A percentile compares a stretch with the other conserved stretches of the same genome.
These are phyloP conservation scores for Penicillium psychrofluorescens DNA, from an alignment of 495 filamentous ascomycete genomes.

Conservation along the genomic window DNA sequence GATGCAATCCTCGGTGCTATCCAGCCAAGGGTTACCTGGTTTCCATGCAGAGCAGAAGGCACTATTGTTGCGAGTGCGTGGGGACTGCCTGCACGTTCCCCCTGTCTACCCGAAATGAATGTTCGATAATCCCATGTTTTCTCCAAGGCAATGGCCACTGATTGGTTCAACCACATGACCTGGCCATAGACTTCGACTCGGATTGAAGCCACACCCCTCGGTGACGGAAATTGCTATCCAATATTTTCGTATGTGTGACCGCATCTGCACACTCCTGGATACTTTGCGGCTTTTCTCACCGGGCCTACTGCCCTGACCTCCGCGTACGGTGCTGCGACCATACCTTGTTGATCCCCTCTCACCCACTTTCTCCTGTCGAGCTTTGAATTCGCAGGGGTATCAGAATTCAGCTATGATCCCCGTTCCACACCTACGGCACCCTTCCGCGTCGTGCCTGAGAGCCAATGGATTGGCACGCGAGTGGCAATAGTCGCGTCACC, in stretches of 20 bases:
- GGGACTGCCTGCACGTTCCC: constrained; percentile 10
- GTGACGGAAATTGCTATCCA: constrained; percentile 7
- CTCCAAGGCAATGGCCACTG: constrained; percentile 9
- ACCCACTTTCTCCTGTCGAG: constrained; percentile 5
- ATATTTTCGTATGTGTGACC: constrained; percentile 18
- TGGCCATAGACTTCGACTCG: constrained; percentile 14
- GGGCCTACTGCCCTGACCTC: constrained; percentile 8
- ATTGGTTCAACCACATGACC: constrained; percentile 11
- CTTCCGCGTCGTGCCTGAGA: constrained; percentile 16
- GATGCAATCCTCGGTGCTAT: constrained; percentile 27
- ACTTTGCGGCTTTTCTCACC: constrained; percentile 5
- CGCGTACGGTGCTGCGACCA: constrained; percentile 19
- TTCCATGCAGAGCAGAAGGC: constrained; percentile 17
- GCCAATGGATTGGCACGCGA: constrained; percentile 16
- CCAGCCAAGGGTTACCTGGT: constrained; percentile 20
- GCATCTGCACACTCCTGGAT: constrained; percentile 11
- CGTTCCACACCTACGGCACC: constrained; percentile 17
- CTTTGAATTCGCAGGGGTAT: constrained; percentile 12
- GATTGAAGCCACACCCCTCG: constrained; percentile 4
- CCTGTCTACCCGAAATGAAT: constrained; percentile 13
- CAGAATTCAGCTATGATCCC: constrained; percentile 10
- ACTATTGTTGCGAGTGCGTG: constrained; percentile 13
- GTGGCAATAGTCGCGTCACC: constrained; percentile 22
- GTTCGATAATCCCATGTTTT: constrained; percentile 4
- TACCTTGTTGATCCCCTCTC: constrained; percentile 4